Evolutionary conservation across 139 green algal species (phyloP).

Genomic region (Micromonas pusilla): DNA sequence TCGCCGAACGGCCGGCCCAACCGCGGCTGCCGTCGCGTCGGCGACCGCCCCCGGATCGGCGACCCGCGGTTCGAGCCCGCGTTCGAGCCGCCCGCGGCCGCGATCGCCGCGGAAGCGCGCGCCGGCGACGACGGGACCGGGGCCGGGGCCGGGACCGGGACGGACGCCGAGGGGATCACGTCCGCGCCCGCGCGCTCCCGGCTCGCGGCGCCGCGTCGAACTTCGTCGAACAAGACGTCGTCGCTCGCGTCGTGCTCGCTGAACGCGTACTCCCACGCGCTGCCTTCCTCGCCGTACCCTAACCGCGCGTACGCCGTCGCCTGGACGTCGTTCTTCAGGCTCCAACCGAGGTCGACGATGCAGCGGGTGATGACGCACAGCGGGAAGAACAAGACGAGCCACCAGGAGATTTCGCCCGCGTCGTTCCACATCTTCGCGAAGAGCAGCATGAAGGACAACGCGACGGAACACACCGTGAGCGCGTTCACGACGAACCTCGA

Average conservation of each 20-base stretch:
- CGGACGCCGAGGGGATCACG: too few species aligned
- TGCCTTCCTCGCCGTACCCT: not conserved
- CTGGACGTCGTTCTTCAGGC: not conserved
- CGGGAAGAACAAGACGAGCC: not conserved
- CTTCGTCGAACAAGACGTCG: not conserved
- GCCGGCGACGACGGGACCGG: too few species aligned
- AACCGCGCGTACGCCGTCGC: not conserved
- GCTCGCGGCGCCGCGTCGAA: too few species aligned
- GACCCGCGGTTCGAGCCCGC: too few species aligned
- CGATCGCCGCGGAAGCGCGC: too few species aligned
- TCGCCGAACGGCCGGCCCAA: too few species aligned
- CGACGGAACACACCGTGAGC: not conserved
- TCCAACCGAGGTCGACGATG: not conserved
- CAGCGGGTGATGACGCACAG: not conserved
- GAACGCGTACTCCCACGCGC: not conserved
- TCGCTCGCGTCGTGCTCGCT: not conserved
- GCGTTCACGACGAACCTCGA: not conserved
- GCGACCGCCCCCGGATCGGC: too few species aligned
- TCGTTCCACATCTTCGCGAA: not conserved
- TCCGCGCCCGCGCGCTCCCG: too few species aligned
- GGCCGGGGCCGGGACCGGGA: too few species aligned
- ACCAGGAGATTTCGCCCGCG: not conserved
- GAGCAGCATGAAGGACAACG: not conserved
- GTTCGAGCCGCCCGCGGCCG: too few species aligned
- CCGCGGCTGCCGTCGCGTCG: too few species aligned